Evolutionary conservation across 2,329 filamentous ascomycete species (phyloP).

Genomic region (Fusarium clavum): DNA sequence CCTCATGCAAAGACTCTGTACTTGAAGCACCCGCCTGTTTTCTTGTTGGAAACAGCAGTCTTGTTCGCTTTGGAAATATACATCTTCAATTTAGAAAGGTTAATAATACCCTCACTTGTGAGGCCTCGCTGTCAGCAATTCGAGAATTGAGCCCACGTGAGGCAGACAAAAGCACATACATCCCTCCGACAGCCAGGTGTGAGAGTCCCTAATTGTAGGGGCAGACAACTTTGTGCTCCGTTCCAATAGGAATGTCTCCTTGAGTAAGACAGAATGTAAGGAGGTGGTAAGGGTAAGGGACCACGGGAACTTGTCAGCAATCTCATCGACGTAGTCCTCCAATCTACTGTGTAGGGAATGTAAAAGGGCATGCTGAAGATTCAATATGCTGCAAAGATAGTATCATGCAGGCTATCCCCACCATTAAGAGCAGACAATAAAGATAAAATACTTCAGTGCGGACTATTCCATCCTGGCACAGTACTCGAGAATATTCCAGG

Average conservation of each 20-base stretch:
- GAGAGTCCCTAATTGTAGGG: conserved; percentile 15
- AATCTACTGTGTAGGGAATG: conserved; percentile 21
- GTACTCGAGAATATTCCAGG: conserved; percentile 12
- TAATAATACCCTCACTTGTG: conserved; percentile 7
- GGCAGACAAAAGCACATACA: conserved; percentile 23
- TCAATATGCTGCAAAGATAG: conserved; percentile 23
- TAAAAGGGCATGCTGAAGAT: conserved; percentile 12
- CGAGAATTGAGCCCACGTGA: conserved; percentile 40
- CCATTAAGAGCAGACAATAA: conserved; percentile 15
- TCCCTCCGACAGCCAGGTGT: conserved; percentile 26
- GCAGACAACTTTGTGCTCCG: conserved; percentile 32
- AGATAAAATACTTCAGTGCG: conserved; percentile 3
- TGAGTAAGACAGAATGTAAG: conserved; percentile 28
- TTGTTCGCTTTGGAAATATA: neutral
- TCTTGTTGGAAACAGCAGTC: neutral
- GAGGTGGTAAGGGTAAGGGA: conserved; percentile 26
- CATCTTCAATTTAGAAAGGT: neutral
- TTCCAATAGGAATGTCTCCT: conserved; percentile 18
- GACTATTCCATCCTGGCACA: conserved; percentile 14
- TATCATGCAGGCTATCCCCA: conserved; percentile 40
- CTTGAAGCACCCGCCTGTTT: neutral
- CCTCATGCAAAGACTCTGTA: neutral
- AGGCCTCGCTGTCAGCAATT: conserved; percentile 42
- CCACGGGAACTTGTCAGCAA: conserved; percentile 32
- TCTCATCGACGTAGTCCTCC: conserved; percentile 24